Evolutionary conservation across 2,329 filamentous ascomycete genomes (phyloP), one percentile per base, ranked within the genome.

Genomic region (Aureobasidium subglaciale): DNA sequence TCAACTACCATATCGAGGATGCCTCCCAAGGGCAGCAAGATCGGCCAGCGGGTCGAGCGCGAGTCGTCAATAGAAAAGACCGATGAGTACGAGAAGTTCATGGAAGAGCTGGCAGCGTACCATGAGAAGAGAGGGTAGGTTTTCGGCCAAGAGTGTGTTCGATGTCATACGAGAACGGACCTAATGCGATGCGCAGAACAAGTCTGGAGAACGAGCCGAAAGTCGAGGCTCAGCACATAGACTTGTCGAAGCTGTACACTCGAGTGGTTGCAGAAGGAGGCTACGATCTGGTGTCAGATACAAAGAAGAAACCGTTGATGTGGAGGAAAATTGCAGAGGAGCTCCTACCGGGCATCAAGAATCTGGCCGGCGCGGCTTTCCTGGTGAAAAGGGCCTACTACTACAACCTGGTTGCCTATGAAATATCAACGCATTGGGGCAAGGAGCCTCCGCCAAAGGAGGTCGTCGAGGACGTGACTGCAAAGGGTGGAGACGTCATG

Each of bases 341-440:
- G 63, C 85, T 95, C 56, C 83, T 88, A 48, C 81, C 91, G 60
- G 83, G 83, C 65, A 84, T 84, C 56, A 79, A 81, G 64, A 90
- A 92, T 66, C 83, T 88, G 58, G 81, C 89, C 6, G 88, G 89
- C n/a, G 83, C 90, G 58, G 90, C 89, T 13, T 95, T 95, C 72
- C 81, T 87, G 58, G 76, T 95, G 56, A 96, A 96, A 73, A 86
- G 87, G 56, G 84, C 87, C 60, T 96, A 93, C 74, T 95, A 95
- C 76, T 91, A 90, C 70, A 90, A 92, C 64, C 80, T 96, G 41
- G 86, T 87, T 11, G 90, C 90, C 1, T 96, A 87, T 71, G 90
- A 95, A 71, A 93, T 95, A 65, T 82, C 82, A 43, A 86, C 83
- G 10, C 73, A 90, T 38, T 87, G 91, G 72, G 81, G 84, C 54